Conservation (phyloP, 148 eudicot genomes). For the Gaultheria prostrata region DNA sequence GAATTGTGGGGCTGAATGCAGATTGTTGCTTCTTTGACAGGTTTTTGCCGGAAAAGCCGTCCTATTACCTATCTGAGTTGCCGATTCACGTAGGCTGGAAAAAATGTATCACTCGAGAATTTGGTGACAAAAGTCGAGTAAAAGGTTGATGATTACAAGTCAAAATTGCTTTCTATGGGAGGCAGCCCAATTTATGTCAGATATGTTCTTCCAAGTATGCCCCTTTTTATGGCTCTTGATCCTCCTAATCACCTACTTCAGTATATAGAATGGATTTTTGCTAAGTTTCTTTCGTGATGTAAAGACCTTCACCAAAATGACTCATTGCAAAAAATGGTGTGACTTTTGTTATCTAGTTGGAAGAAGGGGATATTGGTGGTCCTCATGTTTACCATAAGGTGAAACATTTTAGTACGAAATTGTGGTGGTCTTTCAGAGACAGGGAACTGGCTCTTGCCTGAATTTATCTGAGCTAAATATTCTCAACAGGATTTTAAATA, state of each 20-base stretch:
- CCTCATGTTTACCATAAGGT: not conserved
- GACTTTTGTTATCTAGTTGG: not conserved
- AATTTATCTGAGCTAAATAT: not conserved
- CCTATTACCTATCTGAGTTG: not conserved
- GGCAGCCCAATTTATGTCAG: not conserved
- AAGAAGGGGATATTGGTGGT: not conserved
- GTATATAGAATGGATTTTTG: not conserved
- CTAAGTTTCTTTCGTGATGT: not conserved
- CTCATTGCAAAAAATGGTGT: not conserved
- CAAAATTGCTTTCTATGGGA: not conserved
- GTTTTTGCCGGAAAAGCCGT: not conserved
- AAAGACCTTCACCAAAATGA: not conserved
- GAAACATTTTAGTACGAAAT: not conserved
- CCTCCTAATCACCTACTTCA: not conserved
- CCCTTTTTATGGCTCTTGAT: not conserved
- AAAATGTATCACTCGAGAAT: not conserved
- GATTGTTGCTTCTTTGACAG: conserved; percentile 3
- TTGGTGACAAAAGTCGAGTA: not conserved
- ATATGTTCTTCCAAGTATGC: not conserved
- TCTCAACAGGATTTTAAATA: not conserved
- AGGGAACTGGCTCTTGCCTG: not conserved
- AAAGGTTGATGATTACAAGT: not conserved
- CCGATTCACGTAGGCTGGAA: not conserved
- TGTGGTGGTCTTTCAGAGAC: not conserved
- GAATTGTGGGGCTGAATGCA: not conserved